Evolutionary conservation across 2,329 filamentous ascomycete species (phyloP), one percentile per base, ranked within the genome.

Genomic region (Aspergillus sp.): DNA sequence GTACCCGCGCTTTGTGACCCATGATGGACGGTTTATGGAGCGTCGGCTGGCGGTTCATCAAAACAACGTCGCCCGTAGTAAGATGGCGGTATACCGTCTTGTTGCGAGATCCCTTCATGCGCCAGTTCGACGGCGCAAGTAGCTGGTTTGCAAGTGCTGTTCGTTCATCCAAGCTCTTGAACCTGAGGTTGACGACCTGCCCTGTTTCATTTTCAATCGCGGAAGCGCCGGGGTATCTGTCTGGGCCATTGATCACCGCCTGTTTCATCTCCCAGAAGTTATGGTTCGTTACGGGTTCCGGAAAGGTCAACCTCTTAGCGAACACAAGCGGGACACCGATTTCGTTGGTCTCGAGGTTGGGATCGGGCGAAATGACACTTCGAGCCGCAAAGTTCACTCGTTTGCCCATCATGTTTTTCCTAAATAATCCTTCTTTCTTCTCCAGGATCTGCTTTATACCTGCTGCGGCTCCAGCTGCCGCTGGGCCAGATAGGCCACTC

Each of bases 321-420:
- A 98, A 98, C 10, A 96, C 91, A n/a, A 89, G 85, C 12, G 91
- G 91, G 2, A 98, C 89, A 58, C 91, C 91, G 45, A 98, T 96
- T 63, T 98, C 91, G 58, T 94, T 96, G 12, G 91, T 96, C 60
- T 98, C 91, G 51, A 98, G 94, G 53, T 96, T 98, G 2, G 91
- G 91, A 55, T 98, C 91, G 0, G 91, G 91, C 7, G 89, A 96
- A 48, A 98, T 98, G 57, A 98, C 91, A 72, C 84, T 93, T 58
- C 91, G 82, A 24, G 91, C 91, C 30, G 91, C 91, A 57, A 91
- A 96, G 60, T 98, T 96, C 64, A 98, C 91, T 68, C 91, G 86
- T 70, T 98, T 98, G 40, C 91, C 91, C 91, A 98, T 98, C 91
- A 98, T 96, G 63, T 98, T 95, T 69, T 94, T 96, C 49, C 91